A percentile compares a stretch with the other conserved stretches of the same genome.
These are phyloP conservation scores for Cyanidium caldarium DNA, from an alignment of 23 red algal species.

Conservation along the genomic window DNA sequence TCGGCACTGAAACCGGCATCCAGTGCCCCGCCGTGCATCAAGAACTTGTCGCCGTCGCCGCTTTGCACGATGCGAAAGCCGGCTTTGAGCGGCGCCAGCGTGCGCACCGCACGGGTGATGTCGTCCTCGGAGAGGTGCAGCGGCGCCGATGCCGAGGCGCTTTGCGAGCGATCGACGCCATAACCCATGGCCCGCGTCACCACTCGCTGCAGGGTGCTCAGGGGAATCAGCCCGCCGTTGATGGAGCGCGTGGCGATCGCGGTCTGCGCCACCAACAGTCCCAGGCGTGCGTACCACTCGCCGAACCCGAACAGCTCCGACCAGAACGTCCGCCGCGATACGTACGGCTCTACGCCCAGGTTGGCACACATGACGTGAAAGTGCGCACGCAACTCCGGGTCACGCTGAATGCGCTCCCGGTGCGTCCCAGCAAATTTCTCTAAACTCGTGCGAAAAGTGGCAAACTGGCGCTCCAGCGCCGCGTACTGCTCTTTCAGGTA, in stretches of 20 bases:
- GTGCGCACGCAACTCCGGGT: neutral
- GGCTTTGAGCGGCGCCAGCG: neutral
- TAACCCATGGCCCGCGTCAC: neutral
- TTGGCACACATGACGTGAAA: neutral
- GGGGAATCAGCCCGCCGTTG: slow-evolving; percentile 4
- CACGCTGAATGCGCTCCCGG: neutral
- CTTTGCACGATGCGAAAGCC: neutral
- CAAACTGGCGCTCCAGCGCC: neutral
- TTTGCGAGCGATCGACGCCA: neutral
- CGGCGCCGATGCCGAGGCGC: neutral
- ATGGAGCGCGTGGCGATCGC: neutral
- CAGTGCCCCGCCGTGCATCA: neutral
- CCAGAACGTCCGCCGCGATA: neutral
- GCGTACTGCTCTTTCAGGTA: neutral
- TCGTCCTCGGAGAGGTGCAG: neutral
- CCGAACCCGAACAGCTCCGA: neutral
- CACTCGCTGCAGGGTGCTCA: neutral
- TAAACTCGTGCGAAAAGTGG: neutral
- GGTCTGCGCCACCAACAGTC: neutral
- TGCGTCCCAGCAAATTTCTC: neutral
- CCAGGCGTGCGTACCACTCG: slow-evolving; percentile 1
- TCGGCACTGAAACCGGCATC: neutral
- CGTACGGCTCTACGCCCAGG: neutral
- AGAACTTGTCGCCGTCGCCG: neutral
- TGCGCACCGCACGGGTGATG: neutral